A percentile compares a stretch with the other conserved stretches of the same genome.
phyloP scores from a whole-genome alignment of 805 yeast genomes.

The Lachancea meyersii region DNA sequence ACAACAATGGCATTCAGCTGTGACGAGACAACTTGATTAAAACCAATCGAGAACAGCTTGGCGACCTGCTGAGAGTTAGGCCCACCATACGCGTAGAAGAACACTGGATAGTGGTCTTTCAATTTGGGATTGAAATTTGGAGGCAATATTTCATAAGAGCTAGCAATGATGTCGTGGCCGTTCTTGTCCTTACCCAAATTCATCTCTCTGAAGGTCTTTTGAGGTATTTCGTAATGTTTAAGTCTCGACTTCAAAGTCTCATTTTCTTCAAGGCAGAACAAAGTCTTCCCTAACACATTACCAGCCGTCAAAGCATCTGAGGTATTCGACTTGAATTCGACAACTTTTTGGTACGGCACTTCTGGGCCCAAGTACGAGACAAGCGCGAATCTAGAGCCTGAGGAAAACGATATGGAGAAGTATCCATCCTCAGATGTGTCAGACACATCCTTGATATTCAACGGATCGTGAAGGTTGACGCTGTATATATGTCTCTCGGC shows the following conservation, averaged over 20 bases:
- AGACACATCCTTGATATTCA: conserved; percentile 40
- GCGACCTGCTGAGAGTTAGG: conserved; percentile 86
- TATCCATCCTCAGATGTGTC: conserved; percentile 54
- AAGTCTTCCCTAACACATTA: conserved; percentile 25
- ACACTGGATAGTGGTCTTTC: conserved; percentile 64
- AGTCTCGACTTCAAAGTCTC: conserved; percentile 37
- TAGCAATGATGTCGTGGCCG: conserved; percentile 44
- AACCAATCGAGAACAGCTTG: conserved; percentile 52
- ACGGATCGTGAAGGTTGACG: conserved; percentile 46
- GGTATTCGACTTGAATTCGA: conserved; percentile 43
- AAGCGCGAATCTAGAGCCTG: conserved; percentile 68
- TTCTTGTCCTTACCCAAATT: conserved; percentile 46
- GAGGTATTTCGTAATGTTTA: conserved; percentile 50
- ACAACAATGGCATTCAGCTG: conserved; percentile 79
- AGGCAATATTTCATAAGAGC: conserved; percentile 74
- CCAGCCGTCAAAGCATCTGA: conserved; percentile 18
- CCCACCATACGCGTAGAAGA: conserved; percentile 91
- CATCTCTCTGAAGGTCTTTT: conserved; percentile 45
- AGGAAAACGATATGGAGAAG: conserved; percentile 67
- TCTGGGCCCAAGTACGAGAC: conserved; percentile 73
- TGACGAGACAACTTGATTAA: conserved; percentile 72
- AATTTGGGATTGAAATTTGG: conserved; percentile 51
- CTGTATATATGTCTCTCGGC: conserved; percentile 80
- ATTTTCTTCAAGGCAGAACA: conserved; percentile 36
- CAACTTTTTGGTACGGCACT: conserved; percentile 70